Percentiles rank a stretch among this genome's conserved stretches.
Evolutionary conservation across 495 filamentous ascomycete genomes (phyloP).

Genomic region (Penicillium canescens): DNA sequence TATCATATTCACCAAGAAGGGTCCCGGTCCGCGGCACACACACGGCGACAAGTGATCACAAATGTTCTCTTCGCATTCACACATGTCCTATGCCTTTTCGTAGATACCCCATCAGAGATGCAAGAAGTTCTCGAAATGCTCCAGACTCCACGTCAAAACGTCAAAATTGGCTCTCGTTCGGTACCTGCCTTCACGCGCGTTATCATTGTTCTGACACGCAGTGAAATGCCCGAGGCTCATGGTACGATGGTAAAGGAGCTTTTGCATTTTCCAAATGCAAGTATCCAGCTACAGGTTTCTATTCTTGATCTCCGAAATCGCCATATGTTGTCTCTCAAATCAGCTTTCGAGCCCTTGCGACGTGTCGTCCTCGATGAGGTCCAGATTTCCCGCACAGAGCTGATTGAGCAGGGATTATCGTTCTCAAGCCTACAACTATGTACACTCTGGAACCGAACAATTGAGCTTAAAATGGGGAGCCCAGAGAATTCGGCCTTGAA

Average conservation of each 20-base stretch:
- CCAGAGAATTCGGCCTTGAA: not conserved
- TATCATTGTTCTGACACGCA: constrained; percentile 9
- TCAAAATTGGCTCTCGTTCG: constrained; percentile 4
- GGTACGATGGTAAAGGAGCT: too few species aligned
- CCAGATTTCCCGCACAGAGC: not conserved
- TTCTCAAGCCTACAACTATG: constrained; percentile 5
- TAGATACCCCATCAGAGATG: constrained; percentile 9
- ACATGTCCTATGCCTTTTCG: constrained; percentile 14
- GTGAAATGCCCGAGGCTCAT: not conserved
- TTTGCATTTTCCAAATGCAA: too few species aligned
- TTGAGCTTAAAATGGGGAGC: not conserved
- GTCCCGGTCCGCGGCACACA: constrained; percentile 1
- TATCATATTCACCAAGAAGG: constrained; percentile 1
- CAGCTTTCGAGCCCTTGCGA: constrained; percentile 4
- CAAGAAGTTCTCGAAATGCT: constrained; percentile 2
- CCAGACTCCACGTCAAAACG: not conserved
- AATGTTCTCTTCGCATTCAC: constrained; percentile 12
- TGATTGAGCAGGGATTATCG: not conserved
- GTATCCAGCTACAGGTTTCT: not conserved
- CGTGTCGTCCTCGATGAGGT: not conserved
- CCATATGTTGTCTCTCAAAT: constrained; percentile 2
- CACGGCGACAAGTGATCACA: constrained; percentile 6
- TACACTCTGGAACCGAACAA: constrained; percentile 3
- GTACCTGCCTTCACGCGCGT: not conserved
- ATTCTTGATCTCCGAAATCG: constrained; percentile 5